Evolutionary conservation across 2,329 filamentous ascomycete genomes (phyloP).

Genomic region (Emergomyces pasteurianus): DNA sequence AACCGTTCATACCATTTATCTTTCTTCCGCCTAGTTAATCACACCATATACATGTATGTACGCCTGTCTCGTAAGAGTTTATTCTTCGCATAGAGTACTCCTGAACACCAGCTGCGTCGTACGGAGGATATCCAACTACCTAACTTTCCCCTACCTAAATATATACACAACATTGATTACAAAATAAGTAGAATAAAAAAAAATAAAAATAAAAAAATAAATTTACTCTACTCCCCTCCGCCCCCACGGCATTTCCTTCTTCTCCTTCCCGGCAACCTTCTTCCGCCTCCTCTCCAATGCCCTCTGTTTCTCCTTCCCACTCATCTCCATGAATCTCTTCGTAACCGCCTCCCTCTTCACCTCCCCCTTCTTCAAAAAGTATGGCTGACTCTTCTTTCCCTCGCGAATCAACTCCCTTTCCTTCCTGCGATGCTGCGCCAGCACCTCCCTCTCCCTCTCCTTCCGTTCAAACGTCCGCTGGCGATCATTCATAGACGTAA

Average conservation of each 20-base stretch:
- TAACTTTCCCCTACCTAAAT: not conserved
- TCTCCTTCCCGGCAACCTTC: slow-evolving; percentile 78
- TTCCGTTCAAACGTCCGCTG: slow-evolving; percentile 58
- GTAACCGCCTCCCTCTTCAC: slow-evolving; percentile 75
- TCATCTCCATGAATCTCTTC: slow-evolving; percentile 72
- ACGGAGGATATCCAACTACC: not conserved
- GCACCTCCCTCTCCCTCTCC: slow-evolving; percentile 56
- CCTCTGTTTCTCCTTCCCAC: slow-evolving; percentile 70
- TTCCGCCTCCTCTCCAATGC: slow-evolving; percentile 78
- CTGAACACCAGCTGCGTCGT: not conserved
- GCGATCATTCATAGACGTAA: slow-evolving; percentile 68
- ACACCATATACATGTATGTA: not conserved
- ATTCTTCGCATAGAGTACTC: not conserved
- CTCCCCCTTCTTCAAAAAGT: slow-evolving; percentile 85
- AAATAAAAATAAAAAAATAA: not conserved
- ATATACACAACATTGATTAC: not conserved
- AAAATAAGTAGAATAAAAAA: not conserved
- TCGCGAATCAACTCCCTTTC: slow-evolving; percentile 77
- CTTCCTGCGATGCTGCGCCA: slow-evolving; percentile 62
- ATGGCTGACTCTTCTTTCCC: slow-evolving; percentile 69
- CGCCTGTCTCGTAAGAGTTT: not conserved
- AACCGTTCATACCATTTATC: not conserved
- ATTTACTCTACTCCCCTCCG: slow-evolving; percentile 30
- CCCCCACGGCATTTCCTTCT: slow-evolving; percentile 56
- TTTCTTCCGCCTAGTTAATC: not conserved